Percentiles rank a stretch among this genome's conserved stretches.
Conservation (phyloP, 805 yeast species). For the Yamadazyma olivae region DNA sequence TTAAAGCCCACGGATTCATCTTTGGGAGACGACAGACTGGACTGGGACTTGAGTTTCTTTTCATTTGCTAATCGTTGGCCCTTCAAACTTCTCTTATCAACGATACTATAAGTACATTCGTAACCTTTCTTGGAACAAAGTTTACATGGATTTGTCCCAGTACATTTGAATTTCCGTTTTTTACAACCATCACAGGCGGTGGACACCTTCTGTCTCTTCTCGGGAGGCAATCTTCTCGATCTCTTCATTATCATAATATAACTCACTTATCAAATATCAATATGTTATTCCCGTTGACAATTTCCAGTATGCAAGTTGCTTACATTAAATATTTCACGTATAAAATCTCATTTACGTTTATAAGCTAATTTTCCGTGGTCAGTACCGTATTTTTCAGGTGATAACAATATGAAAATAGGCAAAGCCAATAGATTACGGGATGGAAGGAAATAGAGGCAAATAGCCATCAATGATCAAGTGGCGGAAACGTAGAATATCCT, state of each 20-base stretch:
- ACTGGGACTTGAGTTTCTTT: too few relatives aligned
- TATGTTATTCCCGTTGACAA: not conserved
- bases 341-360: not conserved
- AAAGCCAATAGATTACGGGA: too few relatives aligned
- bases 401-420: too few relatives aligned
- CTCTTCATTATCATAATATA: slow-evolving; percentile 9
- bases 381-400: too few relatives aligned
- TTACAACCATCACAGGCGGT: slow-evolving; percentile 26
- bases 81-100: slow-evolving; percentile 21
- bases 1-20: too few relatives aligned
- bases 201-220: slow-evolving; percentile 23
- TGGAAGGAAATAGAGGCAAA: too few relatives aligned
- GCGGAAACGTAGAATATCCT: too few relatives aligned
- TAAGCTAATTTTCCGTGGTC: not conserved
- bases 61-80: slow-evolving; percentile 15
- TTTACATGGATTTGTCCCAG: slow-evolving; percentile 21
- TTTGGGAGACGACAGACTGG: too few relatives aligned
- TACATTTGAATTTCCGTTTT: slow-evolving; percentile 18
- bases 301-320: not conserved
- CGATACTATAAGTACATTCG: slow-evolving; percentile 19
- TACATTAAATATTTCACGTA: not conserved
- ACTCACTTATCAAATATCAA: not conserved
- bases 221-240: slow-evolving; percentile 15
- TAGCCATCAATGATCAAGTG: too few relatives aligned
- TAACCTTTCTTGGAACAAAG: slow-evolving; percentile 16